Evolutionary conservation across 2,329 filamentous ascomycete species (phyloP), one percentile per base, ranked within the genome.

Genomic region (Cercospora citrullina): DNA sequence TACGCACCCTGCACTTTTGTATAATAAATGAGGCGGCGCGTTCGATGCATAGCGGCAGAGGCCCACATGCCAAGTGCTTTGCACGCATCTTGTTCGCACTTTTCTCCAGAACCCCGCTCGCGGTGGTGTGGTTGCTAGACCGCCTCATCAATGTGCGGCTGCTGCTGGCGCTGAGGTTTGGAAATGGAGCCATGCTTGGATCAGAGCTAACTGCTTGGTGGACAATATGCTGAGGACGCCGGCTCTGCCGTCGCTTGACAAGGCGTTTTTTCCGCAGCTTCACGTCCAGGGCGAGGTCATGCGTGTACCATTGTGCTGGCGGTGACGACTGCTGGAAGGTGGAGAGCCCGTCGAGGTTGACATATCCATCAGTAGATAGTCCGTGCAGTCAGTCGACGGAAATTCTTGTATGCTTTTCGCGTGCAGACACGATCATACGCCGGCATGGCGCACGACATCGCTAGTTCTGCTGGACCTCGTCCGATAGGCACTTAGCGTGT

Each of bases 361-460:
- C 23, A 57, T 57, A 26, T 57, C 53, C 53, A 9, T 28, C 23
- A n/a, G 28, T 57, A 14, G 23, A 26, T 57, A 26, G 23, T 26
- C 61, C 36, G 48, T 55, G 26, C 61, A 63, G 45, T 26, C 26
- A 23, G 39, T n/a, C 66, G 31, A 65, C 63, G 63, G 66, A 65
- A 64, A 62, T 65, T 65, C 39, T 30, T 58, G 28, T 64, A 21
- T 59, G 36, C 26, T 65, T 68, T 62, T 65, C 66, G 66, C 66
- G 63, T 48, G 58, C 31, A 59, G 57, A 36, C 51, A 58, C 58
- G 53, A 60, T 60, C 26, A 63, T 51, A 30, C 23, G 62, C 53
- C 31, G 63, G 31, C 55, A 62, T 61, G 57, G 63, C 58, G 55
- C 64, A 64, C 65, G 66, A 64, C 62, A 64, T 63, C 28, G 61